Base-by-base conservation (phyloP, 257 asterid genomes). In the Solanum ahanhuiri region DNA sequence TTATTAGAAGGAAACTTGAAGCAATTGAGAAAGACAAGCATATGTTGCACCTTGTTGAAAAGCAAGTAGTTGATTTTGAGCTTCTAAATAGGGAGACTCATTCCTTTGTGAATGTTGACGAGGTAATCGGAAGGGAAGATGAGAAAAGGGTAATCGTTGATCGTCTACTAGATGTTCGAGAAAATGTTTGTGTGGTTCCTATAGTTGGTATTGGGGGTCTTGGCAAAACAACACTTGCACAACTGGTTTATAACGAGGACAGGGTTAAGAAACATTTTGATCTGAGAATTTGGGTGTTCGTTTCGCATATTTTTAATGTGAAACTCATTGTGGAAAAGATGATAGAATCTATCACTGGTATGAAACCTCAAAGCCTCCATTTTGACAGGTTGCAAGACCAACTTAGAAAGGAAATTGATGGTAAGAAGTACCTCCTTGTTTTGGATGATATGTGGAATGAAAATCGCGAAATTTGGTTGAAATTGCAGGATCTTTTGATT, bases 401-500 rank as follows among this genome's bases (percentile, higher is more conserved):
- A 9, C 41, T 67, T 25, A 33, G 88, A 71, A 28, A 69, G 41
- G 84, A 86, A 76, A 60, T 86, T 15, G 51, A 48, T 41, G 77
- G 85, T 8, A 73, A 60, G 82, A 86, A 23, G 71, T 64, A 23
- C 33, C 71, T 64, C 33, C 71, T 64, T 23, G 33, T 64, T 64
- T 64, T 64, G 33, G 89, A 87, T 76, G 86, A 89, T 72, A 81
- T 63, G 23, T 89, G 91, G 90, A 89, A 83, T 54, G 85, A 89
- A 66, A 39, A 85, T 57, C 90, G 84, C 1, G 88, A 69, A 9
- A 39, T 8, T 7, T 89, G 91, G 88, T 67, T 83, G 43, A 33
- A 75, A 22, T 33, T 87, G 66, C 76, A 73, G 54, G 90, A 77
- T n/a, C 37, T 89, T 64, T 35, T 87, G 43, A 1, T 73, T 18